Conservation (phyloP, 225 moss, liverwort and hornwort genomes). For the Polytrichum formosum region DNA sequence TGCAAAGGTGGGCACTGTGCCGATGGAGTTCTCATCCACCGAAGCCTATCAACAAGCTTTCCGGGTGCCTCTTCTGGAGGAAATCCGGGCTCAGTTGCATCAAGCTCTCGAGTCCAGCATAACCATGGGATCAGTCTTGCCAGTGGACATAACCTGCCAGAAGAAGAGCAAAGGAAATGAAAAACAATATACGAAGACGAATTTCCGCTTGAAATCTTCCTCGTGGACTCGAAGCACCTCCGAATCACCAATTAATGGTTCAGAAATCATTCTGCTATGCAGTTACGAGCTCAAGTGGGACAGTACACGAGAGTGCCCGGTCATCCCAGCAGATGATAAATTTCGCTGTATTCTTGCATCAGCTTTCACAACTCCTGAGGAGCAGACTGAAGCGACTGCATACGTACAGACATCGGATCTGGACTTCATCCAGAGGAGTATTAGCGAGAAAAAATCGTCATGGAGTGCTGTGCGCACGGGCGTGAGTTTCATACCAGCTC, state of each 20-base stretch:
- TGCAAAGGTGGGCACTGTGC: conserved; percentile 19
- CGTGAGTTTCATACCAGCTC: not conserved
- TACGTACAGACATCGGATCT: not conserved
- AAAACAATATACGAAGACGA: not conserved
- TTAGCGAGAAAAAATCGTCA: not conserved
- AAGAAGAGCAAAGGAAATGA: not conserved
- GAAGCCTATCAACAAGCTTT: conserved; percentile 24
- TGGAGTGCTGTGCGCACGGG: not conserved
- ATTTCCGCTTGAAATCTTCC: not conserved
- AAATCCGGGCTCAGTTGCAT: conserved; percentile 12
- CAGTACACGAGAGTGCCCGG: not conserved
- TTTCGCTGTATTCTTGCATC: conserved; percentile 1
- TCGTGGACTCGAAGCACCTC: not conserved
- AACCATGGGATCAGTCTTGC: not conserved
- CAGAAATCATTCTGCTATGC: conserved; percentile 1
- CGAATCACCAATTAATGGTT: not conserved
- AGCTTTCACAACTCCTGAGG: not conserved
- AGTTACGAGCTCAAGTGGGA: not conserved
- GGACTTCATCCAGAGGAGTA: not conserved
- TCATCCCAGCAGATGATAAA: not conserved
- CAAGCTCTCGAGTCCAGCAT: conserved; percentile 1
- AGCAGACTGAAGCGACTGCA: no score
- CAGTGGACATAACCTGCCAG: not conserved
- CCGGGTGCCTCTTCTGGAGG: conserved; percentile 33
- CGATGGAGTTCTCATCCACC: conserved; percentile 24